Conservation (phyloP, 2,329 filamentous ascomycete genomes). For the Aphanoascus verrucosus region DNA sequence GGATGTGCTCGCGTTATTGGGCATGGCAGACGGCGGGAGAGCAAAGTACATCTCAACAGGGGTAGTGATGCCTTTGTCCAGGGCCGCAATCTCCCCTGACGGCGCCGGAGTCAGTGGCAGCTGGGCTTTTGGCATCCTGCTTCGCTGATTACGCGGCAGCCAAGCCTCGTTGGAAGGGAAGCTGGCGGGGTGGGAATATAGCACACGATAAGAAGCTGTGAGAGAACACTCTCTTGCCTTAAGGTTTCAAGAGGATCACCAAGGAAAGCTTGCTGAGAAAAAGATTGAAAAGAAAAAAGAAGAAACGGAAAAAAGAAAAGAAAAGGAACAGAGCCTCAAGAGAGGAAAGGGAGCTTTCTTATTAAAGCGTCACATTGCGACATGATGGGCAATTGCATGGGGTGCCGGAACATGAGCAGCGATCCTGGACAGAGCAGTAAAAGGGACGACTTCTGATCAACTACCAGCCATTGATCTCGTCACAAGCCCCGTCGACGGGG, state of each 20-base stretch:
- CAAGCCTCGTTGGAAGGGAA: background rate
- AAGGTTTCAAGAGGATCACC: background rate
- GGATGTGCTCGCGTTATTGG: constrained; percentile 4
- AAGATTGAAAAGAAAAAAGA: background rate
- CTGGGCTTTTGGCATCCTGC: constrained; percentile 53
- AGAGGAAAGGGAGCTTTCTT: background rate
- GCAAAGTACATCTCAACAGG: constrained; percentile 57
- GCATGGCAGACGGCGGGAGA: constrained; percentile 58
- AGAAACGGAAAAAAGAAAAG: background rate
- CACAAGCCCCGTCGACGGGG: background rate
- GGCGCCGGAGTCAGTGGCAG: constrained; percentile 68
- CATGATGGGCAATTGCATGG: constrained; percentile 3
- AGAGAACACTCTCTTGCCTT: background rate
- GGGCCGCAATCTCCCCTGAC: constrained; percentile 64
- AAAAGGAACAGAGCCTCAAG: constrained; percentile 2
- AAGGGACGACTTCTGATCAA: background rate
- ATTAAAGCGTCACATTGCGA: background rate
- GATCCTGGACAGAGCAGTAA: background rate
- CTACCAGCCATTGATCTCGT: background rate
- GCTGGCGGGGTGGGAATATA: background rate
- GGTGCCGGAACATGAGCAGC: background rate
- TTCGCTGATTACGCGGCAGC: constrained; percentile 1
- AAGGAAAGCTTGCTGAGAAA: background rate
- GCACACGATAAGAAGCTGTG: background rate
- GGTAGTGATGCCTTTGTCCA: constrained; percentile 17